Evolutionary conservation across 1,284 basidiomycete genomes (phyloP).

Genomic region (Ceratobasidium theobromae): DNA sequence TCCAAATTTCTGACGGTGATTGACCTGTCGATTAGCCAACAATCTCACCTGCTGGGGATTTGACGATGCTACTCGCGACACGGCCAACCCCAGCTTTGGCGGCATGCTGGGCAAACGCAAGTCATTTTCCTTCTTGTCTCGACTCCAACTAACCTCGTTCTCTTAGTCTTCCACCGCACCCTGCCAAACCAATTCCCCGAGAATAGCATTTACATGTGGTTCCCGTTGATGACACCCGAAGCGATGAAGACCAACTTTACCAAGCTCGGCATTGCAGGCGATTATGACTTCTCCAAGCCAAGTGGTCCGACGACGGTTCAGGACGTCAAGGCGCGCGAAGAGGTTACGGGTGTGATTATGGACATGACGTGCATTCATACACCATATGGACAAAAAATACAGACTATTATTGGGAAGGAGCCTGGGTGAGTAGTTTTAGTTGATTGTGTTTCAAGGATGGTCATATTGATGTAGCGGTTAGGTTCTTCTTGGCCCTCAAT

Average conservation of each 20-base stretch:
- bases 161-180: slow-evolving; percentile 12
- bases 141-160: background rate
- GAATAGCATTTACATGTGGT: slow-evolving; percentile 66
- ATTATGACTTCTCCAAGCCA: slow-evolving; percentile 52
- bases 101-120: slow-evolving; percentile 54
- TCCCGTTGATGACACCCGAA: slow-evolving; percentile 78
- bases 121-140: background rate
- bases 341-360: slow-evolving; percentile 56
- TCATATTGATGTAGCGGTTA: slow-evolving; percentile 42
- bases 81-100: slow-evolving; percentile 68
- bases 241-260: slow-evolving; percentile 62
- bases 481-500: slow-evolving; percentile 60
- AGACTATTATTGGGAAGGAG: slow-evolving; percentile 53
- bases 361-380: slow-evolving; percentile 51
- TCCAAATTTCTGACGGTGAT: background rate
- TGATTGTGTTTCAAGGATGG: background rate
- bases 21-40: slow-evolving; percentile 45
- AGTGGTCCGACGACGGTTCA: slow-evolving; percentile 42
- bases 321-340: slow-evolving; percentile 52
- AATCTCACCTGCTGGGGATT: slow-evolving; percentile 84
- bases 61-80: slow-evolving; percentile 71
- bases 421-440: slow-evolving; percentile 52
- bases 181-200: slow-evolving; percentile 38
- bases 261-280: slow-evolving; percentile 53
- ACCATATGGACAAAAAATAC: slow-evolving; percentile 50